Base-by-base conservation (phyloP, 1,284 basidiomycete genomes). In the Cryptococcus sp. region DNA sequence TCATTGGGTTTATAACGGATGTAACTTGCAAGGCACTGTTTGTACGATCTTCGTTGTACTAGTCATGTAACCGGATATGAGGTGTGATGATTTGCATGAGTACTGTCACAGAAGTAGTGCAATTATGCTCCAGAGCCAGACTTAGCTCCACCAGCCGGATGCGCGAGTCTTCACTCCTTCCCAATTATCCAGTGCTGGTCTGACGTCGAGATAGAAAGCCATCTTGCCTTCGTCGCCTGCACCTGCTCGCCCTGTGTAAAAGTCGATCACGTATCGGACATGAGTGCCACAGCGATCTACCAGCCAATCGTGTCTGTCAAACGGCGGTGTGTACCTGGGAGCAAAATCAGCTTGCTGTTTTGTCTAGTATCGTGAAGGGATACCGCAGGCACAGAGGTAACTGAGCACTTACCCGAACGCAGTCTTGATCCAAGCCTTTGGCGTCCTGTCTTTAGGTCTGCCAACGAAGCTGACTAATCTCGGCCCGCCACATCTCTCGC, bases 291-390 rank as follows among this genome's bases (percentile, higher is more conserved):
- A 93, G 29, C 96, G 86, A 76, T 97, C 93, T 45, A 99, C 86
- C 45, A 92, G 80, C 96, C 95, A 99, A 77, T 99, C 95, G 66
- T 99, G 95, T 55, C 96, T 83, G 77, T 99, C 96, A 75, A 99
- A 99, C 0, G 95, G 95, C 13, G 89, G 83, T 41, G 90, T 84
- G 77, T 98, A 99, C 3, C 94, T 93, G 68, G 2, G 38, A 34
- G 46, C 7, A 2, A 52, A 48, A 46, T 41, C 37, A 29, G 50
- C 46, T 19, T 23, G 3, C 17, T 19, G 16, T 16, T 16, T 49
- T 5, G 44, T 16, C 23, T 3, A 20, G 15, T 34, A 34, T 7
- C 17, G 23, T 20, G 17, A 2, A 55, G 17, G 29, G 13, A 22
- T 22, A 6, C 45, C 1, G 7, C 23, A 34, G 37, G 38, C 8